A percentile compares a stretch with the other conserved stretches of the same genome.
Evolutionary conservation across 768 basidiomycete genomes (phyloP).

Genomic region (Hemileccinum rubropunctum): DNA sequence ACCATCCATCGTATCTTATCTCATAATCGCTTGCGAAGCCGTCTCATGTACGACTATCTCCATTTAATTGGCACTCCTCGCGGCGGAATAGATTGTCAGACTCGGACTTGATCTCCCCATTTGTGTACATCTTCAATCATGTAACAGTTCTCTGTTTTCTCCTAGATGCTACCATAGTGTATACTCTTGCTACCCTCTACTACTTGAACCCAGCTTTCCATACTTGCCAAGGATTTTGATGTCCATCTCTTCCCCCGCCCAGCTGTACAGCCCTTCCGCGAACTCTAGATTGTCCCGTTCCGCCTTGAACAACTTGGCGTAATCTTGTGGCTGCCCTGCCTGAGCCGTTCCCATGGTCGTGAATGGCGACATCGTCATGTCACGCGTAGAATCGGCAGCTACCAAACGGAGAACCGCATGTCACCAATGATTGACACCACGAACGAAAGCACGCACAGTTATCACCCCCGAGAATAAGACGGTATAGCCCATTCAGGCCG

Average conservation of each 20-base stretch:
- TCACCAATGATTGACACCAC: conserved; percentile 11
- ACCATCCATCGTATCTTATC: conserved; percentile 20
- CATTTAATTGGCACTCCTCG: conserved; percentile 22
- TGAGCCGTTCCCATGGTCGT: conserved; percentile 46
- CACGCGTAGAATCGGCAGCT: conserved; percentile 80
- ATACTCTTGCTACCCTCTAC: conserved; percentile 19
- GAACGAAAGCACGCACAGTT: conserved; percentile 58
- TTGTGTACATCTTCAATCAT: conserved; percentile 26
- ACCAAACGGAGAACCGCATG: conserved; percentile 12
- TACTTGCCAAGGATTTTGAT: conserved; percentile 74
- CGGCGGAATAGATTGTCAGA: conserved; percentile 13
- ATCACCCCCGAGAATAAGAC: conserved; percentile 85
- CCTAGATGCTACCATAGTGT: conserved; percentile 21
- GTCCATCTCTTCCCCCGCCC: conserved; percentile 83
- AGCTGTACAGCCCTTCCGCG: conserved; percentile 79
- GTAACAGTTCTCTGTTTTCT: conserved; percentile 22
- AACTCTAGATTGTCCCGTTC: conserved; percentile 94
- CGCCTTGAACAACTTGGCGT: conserved; percentile 82
- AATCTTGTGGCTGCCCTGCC: conserved; percentile 73
- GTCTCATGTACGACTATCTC: conserved; percentile 23
- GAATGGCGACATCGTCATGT: conserved; percentile 72
- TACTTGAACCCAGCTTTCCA: conserved; percentile 49
- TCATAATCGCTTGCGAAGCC: conserved; percentile 20
- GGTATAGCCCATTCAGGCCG: conserved; percentile 93
- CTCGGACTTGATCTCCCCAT: conserved; percentile 17